Evolutionary conservation across 345 rosid genomes (phyloP), one percentile per base, ranked within the genome.

Genomic region (Eucalyptus regnans): DNA sequence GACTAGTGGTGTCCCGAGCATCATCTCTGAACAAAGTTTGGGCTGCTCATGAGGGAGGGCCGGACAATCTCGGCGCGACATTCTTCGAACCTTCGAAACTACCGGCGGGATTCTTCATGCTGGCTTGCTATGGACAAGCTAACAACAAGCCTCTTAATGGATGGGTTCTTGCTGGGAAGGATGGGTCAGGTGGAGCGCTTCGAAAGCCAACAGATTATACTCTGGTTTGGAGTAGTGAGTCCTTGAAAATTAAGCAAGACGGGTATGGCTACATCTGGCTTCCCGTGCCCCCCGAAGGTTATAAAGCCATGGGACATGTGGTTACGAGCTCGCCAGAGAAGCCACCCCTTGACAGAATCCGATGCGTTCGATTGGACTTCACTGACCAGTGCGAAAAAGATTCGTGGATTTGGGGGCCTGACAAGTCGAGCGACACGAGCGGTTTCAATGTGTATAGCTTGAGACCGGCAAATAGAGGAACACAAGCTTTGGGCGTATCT

Each of bases 201-300:
- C 90, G 91, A 54, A 90, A 89, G 43, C 99, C 99, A 20, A 7
- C 91, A 9, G 99, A 96, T 91, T 97, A 95, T 91, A 93, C 91
- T 71, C 98, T 97, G 60, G 93, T 96, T 71, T 96, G 95, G 95
- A 96, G 92, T 92, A 96, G 98, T 11, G 96, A 96, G 86, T 90
- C 96, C 37, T 31, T 90, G 87, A 92, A 92, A 46, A 93, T 95
- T 88, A 94, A 94, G 89, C 97, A 96, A 92, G 97, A 95, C 14
- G 95, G 96, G 4, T 9, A 86, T 37, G 96, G 94, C 4, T 97
- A 92, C n/a, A 22, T 96, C 64, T 97, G 99, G 99, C 92, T 93
- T 18, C 99, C 99, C 5, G 86, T 83, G 11, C 91, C 99, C 1
- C 96, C 98, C 1, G 94, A 95, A 41, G 99, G 98, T 25, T 97